Evolutionary conservation across 768 basidiomycete species (phyloP).

Genomic region (Leccinum sublutescens): DNA sequence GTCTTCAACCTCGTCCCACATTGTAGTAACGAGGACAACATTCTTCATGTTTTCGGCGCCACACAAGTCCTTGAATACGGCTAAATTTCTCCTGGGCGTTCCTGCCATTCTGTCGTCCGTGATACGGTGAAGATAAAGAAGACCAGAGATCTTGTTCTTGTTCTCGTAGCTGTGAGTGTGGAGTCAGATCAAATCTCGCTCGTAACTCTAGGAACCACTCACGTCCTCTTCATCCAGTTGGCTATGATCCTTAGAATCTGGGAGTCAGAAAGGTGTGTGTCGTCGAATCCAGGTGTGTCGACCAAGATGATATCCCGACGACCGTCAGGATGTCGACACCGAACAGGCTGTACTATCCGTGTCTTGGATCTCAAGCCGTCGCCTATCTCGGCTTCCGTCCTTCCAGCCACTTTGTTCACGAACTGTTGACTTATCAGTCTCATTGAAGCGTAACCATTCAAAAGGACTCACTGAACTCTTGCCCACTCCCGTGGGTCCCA

Average conservation of each 20-base stretch:
- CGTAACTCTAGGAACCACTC: neutral
- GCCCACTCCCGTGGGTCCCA: conserved; percentile 17
- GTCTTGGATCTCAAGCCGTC: conserved; percentile 10
- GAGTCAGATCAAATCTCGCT: neutral
- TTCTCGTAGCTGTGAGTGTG: conserved; percentile 4
- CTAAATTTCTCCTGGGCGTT: conserved; percentile 9
- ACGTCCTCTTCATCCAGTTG: conserved; percentile 19
- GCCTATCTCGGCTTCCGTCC: neutral
- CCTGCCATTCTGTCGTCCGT: conserved; percentile 11
- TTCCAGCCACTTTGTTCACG: conserved; percentile 6
- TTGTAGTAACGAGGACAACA: conserved; percentile 19
- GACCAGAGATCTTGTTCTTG: conserved; percentile 10
- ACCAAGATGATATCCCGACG: conserved; percentile 14
- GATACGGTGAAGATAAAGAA: conserved; percentile 17
- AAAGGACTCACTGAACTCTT: conserved; percentile 20
- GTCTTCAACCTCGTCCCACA: conserved; percentile 16
- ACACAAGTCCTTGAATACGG: conserved; percentile 12
- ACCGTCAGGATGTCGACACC: conserved; percentile 16
- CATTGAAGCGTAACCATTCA: no score
- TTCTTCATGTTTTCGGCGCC: conserved; percentile 12
- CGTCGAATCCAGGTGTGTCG: conserved; percentile 21
- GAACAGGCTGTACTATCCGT: conserved; percentile 3
- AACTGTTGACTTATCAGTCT: conserved; percentile 7
- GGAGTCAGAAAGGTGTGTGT: conserved; percentile 9
- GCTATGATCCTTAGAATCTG: conserved; percentile 13